These are phyloP conservation scores for Drechslera avenae DNA, from an alignment of 2,329 filamentous ascomycete genomes.

Conservation along the genomic window DNA sequence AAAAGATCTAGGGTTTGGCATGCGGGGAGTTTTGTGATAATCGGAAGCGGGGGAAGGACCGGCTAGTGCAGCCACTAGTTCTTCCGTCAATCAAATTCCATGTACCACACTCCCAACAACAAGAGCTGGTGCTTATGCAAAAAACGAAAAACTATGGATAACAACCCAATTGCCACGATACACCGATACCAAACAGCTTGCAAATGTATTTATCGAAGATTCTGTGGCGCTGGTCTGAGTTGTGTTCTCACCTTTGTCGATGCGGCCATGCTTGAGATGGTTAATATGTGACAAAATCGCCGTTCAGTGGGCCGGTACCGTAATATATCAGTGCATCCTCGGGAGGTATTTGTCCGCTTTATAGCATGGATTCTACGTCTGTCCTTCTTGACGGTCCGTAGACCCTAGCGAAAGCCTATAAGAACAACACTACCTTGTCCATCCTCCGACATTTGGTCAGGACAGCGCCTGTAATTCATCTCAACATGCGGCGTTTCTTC, in stretches of 20 bases:
- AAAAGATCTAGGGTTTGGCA: constrained; percentile 21
- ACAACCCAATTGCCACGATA: no score
- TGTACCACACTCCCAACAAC: not conserved
- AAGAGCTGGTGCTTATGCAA: no score
- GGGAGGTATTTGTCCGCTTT: constrained; percentile 23
- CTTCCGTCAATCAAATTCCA: constrained; percentile 34
- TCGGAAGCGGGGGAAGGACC: constrained; percentile 13
- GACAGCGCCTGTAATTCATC: not conserved
- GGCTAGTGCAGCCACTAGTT: constrained; percentile 30
- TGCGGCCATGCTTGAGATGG: not conserved
- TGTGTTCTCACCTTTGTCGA: not conserved
- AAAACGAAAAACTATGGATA: no score
- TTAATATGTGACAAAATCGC: constrained; percentile 7
- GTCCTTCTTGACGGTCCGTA: constrained; percentile 4
- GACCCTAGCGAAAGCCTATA: constrained; percentile 15
- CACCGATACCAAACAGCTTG: no score
- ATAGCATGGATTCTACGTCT: not conserved
- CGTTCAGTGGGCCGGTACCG: constrained; percentile 12
- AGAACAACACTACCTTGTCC: constrained; percentile 11
- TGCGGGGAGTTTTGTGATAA: not conserved
- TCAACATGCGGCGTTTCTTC: constrained; percentile 2
- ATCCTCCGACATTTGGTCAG: not conserved
- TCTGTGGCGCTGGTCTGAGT: not conserved
- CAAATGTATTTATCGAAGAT: no score
- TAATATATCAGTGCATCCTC: constrained; percentile 18